Conservation (phyloP, 768 basidiomycete genomes). For the Serendipita vermifera region DNA sequence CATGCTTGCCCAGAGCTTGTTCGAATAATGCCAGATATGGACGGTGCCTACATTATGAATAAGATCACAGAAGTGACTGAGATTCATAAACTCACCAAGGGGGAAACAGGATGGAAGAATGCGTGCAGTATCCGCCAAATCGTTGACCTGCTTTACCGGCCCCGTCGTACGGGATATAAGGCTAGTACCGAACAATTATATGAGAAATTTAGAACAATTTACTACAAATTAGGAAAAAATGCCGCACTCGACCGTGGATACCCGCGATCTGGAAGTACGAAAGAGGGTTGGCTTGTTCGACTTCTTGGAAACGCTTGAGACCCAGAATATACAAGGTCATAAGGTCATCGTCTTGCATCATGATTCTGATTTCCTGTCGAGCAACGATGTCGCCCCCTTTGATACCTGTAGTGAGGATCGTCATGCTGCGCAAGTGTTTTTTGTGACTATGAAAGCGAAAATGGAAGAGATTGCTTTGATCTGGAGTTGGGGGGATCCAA, state of each 20-base stretch:
- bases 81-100: not conserved
- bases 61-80: slow-evolving; percentile 19
- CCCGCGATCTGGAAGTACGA: slow-evolving; percentile 37
- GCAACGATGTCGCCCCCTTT: not conserved
- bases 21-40: slow-evolving; percentile 40
- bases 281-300: slow-evolving; percentile 22
- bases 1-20: slow-evolving; percentile 36
- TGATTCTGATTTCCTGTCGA: slow-evolving; percentile 11
- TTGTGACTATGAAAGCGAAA: too few relatives aligned
- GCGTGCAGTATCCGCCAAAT: slow-evolving; percentile 44
- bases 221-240: not conserved
- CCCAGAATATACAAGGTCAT: slow-evolving; percentile 11
- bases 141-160: slow-evolving; percentile 22
- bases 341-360: not conserved
- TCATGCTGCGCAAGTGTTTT: too few relatives aligned
- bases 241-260: slow-evolving; percentile 34
- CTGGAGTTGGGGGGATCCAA: too few relatives aligned
- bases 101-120: slow-evolving; percentile 31
- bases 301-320: slow-evolving; percentile 19
- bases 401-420: slow-evolving; percentile 11
- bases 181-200: slow-evolving; percentile 15
- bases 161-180: slow-evolving; percentile 34
- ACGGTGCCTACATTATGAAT: slow-evolving; percentile 39
- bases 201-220: not conserved
- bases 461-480: too few relatives aligned